Conservation (phyloP, 495 filamentous ascomycete genomes). For the Aspergillus homomorphus region DNA sequence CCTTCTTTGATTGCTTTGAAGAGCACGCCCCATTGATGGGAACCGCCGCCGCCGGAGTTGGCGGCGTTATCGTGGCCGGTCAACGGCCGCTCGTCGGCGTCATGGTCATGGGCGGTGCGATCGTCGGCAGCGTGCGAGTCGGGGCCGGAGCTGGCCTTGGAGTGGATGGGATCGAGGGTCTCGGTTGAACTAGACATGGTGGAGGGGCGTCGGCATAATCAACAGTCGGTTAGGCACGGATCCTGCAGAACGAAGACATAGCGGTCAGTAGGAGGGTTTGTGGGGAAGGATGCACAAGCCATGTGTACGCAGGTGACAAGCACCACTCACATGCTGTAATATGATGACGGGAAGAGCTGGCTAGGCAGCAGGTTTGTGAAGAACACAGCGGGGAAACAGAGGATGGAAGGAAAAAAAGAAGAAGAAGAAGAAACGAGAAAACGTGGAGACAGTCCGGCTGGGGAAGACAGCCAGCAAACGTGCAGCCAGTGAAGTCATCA, state of each 20-base stretch:
- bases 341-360: neutral
- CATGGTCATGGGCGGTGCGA: neutral
- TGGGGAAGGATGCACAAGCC: neutral
- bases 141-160: neutral
- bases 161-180: neutral
- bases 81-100: conserved; percentile 1
- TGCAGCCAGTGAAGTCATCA: neutral
- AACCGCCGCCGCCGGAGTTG: no score
- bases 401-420: neutral
- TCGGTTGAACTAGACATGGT: conserved; percentile 2
- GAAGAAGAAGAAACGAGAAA: neutral
- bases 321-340: neutral
- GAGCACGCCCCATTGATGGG: neutral
- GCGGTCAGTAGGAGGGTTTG: neutral
- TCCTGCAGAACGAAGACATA: neutral
- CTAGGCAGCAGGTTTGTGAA: neutral
- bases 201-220: neutral
- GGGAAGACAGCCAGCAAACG: neutral
- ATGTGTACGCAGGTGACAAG: neutral
- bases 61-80: neutral
- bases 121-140: neutral
- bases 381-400: neutral
- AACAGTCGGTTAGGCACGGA: neutral
- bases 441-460: neutral
- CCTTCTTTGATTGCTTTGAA: conserved; percentile 3